Conservation (phyloP, 2,329 filamentous ascomycete genomes). For the Beauveria asiatica region DNA sequence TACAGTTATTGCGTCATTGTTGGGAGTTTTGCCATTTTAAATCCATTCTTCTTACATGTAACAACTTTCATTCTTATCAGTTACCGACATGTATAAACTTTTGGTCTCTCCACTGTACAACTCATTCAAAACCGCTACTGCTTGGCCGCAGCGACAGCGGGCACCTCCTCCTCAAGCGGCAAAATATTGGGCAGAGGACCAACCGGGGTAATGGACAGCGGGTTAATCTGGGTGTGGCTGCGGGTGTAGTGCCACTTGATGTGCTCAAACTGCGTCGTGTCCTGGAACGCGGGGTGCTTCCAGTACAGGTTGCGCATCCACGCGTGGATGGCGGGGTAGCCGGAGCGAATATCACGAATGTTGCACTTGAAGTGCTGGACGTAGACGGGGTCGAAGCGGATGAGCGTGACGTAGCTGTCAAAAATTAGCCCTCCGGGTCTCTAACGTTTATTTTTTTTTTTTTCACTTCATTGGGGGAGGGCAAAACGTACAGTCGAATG, state of each 20-base stretch:
- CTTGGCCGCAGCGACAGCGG: conserved; percentile 27
- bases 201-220: conserved; percentile 67
- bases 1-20: not conserved
- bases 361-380: conserved; percentile 89
- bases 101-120: no score
- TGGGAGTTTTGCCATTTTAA: not conserved
- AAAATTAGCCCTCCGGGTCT: conserved; percentile 9
- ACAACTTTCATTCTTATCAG: no score
- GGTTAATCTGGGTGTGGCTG: conserved; percentile 59
- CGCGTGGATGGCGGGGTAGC: conserved; percentile 70
- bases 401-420: conserved; percentile 54
- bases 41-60: no score
- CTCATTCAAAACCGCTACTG: not conserved
- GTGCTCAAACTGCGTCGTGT: conserved; percentile 87
- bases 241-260: conserved; percentile 73
- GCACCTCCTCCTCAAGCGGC: conserved; percentile 68
- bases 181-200: conserved; percentile 80
- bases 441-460: no score
- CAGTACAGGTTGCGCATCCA: conserved; percentile 85
- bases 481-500: conserved; percentile 49
- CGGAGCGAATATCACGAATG: conserved; percentile 71
- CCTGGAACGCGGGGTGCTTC: conserved; percentile 66
- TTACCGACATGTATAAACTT: no score
- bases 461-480: not conserved
- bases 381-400: conserved; percentile 71